Percentiles rank a stretch among this genome's conserved stretches.
These are phyloP conservation scores for Populus tomentosa DNA, from an alignment of 441 rosid species.

Conservation along the genomic window DNA sequence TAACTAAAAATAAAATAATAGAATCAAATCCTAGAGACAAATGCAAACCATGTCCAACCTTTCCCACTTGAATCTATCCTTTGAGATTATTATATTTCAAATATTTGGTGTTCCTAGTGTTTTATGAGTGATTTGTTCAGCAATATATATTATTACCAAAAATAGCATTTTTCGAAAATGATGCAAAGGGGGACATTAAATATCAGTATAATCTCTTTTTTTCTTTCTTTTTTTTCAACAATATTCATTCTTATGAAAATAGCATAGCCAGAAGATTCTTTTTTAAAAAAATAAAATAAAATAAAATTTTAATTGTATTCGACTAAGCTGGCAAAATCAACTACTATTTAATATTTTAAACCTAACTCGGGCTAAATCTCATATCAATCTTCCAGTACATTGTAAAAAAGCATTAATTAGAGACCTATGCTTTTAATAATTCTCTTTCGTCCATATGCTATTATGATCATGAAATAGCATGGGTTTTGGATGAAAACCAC, in stretches of 20 bases:
- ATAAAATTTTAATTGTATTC: no score
- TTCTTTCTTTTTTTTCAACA: no score
- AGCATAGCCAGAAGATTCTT: no score
- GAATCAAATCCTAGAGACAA: not conserved
- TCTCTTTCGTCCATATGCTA: not conserved
- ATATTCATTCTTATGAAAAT: no score
- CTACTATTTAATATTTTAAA: no score
- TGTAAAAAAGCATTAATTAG: no score
- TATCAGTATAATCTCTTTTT: not conserved
- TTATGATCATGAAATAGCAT: not conserved
- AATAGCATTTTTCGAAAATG: no score
- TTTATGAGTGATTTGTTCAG: not conserved
- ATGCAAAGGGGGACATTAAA: not conserved
- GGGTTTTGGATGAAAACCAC: not conserved
- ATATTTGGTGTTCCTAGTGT: not conserved
- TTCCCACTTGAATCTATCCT: not conserved
- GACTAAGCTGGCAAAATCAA: no score
- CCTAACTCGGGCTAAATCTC: no score
- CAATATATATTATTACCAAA: not conserved
- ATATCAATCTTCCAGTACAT: no score
- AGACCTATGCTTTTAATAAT: not conserved
- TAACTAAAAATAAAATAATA: no score
- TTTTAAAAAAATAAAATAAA: no score
- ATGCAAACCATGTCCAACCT: not conserved
- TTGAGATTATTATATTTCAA: not conserved